Evolutionary conservation across 495 filamentous ascomycete genomes (phyloP).

Genomic region (Xylaria castorea): DNA sequence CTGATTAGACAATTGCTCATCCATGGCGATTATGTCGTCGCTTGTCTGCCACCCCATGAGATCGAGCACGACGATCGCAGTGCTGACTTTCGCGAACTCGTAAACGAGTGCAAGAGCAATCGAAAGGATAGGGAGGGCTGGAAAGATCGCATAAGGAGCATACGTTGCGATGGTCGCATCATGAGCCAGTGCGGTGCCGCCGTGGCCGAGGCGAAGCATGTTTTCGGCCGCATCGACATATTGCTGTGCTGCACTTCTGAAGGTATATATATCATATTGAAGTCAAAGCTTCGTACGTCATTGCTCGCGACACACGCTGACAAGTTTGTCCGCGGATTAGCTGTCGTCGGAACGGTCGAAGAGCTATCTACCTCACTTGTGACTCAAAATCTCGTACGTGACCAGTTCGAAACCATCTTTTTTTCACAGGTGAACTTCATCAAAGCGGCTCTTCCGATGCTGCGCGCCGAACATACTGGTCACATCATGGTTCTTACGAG

Average conservation of each 20-base stretch:
- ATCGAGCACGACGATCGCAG: slow-evolving; percentile 65
- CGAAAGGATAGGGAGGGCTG: slow-evolving; percentile 62
- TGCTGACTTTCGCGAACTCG: slow-evolving; percentile 61
- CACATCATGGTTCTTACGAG: slow-evolving; percentile 91
- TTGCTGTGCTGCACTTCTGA: slow-evolving; percentile 87
- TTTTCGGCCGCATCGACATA: slow-evolving; percentile 88
- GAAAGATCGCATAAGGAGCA: slow-evolving; percentile 63
- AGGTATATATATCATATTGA: slow-evolving; percentile 55
- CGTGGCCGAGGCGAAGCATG: slow-evolving; percentile 81
- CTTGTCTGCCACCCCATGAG: slow-evolving; percentile 74
- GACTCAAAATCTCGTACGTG: slow-evolving; percentile 78
- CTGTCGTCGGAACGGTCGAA: slow-evolving; percentile 89
- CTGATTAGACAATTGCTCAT: slow-evolving; percentile 76
- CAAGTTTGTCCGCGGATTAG: slow-evolving; percentile 48
- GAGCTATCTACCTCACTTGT: slow-evolving; percentile 78
- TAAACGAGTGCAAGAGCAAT: slow-evolving; percentile 64
- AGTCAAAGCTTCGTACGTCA: neutral
- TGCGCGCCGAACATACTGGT: slow-evolving; percentile 78
- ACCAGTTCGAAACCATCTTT: slow-evolving; percentile 94
- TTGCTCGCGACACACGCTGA: slow-evolving; percentile 26
- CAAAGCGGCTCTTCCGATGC: slow-evolving; percentile 81
- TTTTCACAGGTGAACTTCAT: slow-evolving; percentile 96
- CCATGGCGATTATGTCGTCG: slow-evolving; percentile 86
- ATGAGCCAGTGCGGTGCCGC: slow-evolving; percentile 76
- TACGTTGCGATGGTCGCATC: slow-evolving; percentile 61